These are phyloP conservation scores for Tulasnella sp. DNA, from an alignment of 768 basidiomycete species.

Conservation along the genomic window DNA sequence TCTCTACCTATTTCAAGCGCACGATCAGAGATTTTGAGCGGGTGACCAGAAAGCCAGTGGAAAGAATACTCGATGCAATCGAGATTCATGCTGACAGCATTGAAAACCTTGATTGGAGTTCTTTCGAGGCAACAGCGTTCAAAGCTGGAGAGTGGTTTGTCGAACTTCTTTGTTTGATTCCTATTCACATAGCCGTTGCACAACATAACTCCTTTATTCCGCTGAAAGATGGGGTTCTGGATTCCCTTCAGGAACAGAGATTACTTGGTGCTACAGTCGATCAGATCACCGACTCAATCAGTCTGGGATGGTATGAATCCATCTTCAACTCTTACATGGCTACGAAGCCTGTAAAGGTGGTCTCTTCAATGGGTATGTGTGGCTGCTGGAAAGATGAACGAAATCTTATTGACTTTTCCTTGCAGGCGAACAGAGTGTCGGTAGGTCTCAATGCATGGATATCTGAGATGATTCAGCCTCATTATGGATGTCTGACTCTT, in stretches of 20 bases:
- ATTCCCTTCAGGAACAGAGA: slow-evolving; percentile 36
- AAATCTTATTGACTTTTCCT: not conserved
- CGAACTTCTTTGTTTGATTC: slow-evolving; percentile 47
- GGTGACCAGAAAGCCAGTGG: slow-evolving; percentile 40
- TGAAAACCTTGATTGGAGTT: slow-evolving; percentile 20
- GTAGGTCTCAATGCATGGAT: slow-evolving; percentile 18
- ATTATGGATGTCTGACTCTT: too few species aligned
- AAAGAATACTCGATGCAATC: slow-evolving; percentile 16
- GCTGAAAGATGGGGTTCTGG: slow-evolving; percentile 44
- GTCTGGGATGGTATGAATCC: slow-evolving; percentile 54
- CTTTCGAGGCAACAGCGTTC: slow-evolving; percentile 23
- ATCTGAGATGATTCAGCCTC: not conserved
- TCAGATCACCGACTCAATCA: slow-evolving; percentile 41
- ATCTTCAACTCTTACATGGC: slow-evolving; percentile 51
- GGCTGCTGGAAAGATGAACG: not conserved
- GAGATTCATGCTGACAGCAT: not conserved
- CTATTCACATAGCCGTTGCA: slow-evolving; percentile 49
- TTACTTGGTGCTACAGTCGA: slow-evolving; percentile 47
- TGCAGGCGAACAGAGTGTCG: slow-evolving; percentile 32
- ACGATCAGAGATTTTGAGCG: slow-evolving; percentile 38
- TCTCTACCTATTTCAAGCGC: slow-evolving; percentile 31
- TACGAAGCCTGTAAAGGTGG: slow-evolving; percentile 49
- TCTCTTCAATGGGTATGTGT: slow-evolving; percentile 45
- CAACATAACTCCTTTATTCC: slow-evolving; percentile 49
- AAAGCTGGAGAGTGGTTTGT: slow-evolving; percentile 49